Conservation (phyloP, 1,284 basidiomycete genomes). For the Fistulina hepatica region DNA sequence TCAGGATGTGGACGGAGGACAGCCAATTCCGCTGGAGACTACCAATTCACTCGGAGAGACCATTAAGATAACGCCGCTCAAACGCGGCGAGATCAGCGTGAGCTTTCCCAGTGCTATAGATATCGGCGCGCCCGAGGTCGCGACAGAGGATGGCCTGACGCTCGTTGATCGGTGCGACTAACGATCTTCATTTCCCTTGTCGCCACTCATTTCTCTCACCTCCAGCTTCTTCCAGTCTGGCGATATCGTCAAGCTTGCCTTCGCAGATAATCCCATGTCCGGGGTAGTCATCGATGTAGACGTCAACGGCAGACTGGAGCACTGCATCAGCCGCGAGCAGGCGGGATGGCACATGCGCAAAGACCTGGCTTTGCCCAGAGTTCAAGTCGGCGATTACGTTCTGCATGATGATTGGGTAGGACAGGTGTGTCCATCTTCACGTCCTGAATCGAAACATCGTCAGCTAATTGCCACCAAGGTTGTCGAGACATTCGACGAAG, state of each 20-base stretch:
- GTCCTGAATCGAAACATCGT: conserved; percentile 7
- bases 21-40: conserved; percentile 36
- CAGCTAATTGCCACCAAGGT: conserved; percentile 18
- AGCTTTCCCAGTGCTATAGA: not conserved
- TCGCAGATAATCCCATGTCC: conserved; percentile 65
- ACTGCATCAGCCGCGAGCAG: conserved; percentile 58
- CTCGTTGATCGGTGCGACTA: conserved; percentile 78
- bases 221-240: conserved; percentile 71
- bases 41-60: conserved; percentile 47
- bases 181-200: too few species aligned
- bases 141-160: conserved; percentile 56
- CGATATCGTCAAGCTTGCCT: conserved; percentile 74
- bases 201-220: too few species aligned
- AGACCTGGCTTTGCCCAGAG: conserved; percentile 47
- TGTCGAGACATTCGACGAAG: conserved; percentile 64
- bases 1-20: too few species aligned
- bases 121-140: conserved; percentile 46
- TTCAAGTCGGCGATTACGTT: conserved; percentile 76
- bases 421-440: conserved; percentile 44
- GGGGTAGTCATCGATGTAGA: conserved; percentile 62
- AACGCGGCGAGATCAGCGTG: conserved; percentile 66
- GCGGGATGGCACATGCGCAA: conserved; percentile 52
- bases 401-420: conserved; percentile 83
- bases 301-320: conserved; percentile 58
- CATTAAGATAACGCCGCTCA: conserved; percentile 65